Conservation (phyloP, 1,284 basidiomycete species). For the Microbotryum silenes-acaulis region DNA sequence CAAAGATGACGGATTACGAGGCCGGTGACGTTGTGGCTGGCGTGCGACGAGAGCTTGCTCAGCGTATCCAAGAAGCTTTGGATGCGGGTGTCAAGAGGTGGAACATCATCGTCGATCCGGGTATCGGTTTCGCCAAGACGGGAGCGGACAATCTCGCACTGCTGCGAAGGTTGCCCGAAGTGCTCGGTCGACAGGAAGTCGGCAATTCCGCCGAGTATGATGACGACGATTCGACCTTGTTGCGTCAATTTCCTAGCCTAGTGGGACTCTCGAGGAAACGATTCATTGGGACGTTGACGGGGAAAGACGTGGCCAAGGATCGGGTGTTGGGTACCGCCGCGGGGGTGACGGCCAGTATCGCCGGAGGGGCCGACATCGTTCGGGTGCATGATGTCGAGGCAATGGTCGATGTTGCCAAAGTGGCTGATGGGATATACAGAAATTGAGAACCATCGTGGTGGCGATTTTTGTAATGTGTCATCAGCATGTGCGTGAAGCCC, state of each 20-base stretch:
- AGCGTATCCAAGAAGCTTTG: slow-evolving; percentile 61
- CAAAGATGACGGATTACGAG: slow-evolving; percentile 50
- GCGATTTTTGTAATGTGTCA: no score
- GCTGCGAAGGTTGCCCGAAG: slow-evolving; percentile 50
- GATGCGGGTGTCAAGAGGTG: slow-evolving; percentile 73
- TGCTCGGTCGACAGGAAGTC: slow-evolving; percentile 42
- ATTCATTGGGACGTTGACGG: slow-evolving; percentile 60
- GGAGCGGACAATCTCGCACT: slow-evolving; percentile 66
- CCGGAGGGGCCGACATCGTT: slow-evolving; percentile 64
- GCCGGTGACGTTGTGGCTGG: slow-evolving; percentile 60
- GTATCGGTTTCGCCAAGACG: slow-evolving; percentile 90
- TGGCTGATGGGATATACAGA: slow-evolving; percentile 47
- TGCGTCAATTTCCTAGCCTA: slow-evolving; percentile 61
- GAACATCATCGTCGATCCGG: slow-evolving; percentile 87
- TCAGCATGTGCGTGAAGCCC: no score
- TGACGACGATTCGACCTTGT: slow-evolving; percentile 19
- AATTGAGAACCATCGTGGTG: background rate
- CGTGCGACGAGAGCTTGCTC: slow-evolving; percentile 65
- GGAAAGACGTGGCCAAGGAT: slow-evolving; percentile 52
- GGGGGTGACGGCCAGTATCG: slow-evolving; percentile 65
- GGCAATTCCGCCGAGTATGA: slow-evolving; percentile 12
- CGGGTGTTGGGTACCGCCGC: slow-evolving; percentile 75
- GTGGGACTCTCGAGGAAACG: slow-evolving; percentile 77
- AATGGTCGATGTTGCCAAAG: slow-evolving; percentile 55
- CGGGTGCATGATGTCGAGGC: slow-evolving; percentile 75